Conservation (phyloP, 2,329 filamentous ascomycete genomes). For the Exophiala calicioides region DNA sequence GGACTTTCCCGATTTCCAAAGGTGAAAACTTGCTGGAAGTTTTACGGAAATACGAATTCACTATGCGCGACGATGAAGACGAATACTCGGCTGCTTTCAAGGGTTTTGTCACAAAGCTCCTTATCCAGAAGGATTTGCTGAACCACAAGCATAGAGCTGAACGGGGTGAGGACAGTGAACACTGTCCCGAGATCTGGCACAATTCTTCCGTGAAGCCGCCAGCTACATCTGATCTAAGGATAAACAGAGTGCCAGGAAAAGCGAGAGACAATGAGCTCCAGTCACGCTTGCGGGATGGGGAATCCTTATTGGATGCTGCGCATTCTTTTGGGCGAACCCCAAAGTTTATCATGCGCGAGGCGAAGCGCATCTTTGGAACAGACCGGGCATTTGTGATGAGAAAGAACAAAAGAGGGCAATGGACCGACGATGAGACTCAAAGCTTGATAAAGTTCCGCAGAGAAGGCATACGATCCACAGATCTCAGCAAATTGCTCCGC, state of each 20-base stretch:
- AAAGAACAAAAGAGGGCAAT: not conserved
- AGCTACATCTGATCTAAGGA: constrained; percentile 4
- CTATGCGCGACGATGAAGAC: constrained; percentile 6
- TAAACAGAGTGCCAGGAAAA: constrained; percentile 4
- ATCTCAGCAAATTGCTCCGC: not conserved
- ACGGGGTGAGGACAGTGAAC: constrained; percentile 5
- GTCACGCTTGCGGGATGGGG: constrained; percentile 5
- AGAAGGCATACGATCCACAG: not conserved
- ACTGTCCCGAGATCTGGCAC: not conserved
- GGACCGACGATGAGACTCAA: not conserved
- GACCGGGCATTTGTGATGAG: not conserved
- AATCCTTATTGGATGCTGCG: constrained; percentile 6
- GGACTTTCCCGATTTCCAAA: constrained; percentile 5
- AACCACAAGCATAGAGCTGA: constrained; percentile 5
- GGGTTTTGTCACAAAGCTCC: constrained; percentile 5
- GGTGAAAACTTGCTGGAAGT: constrained; percentile 6
- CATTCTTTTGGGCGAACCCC: not conserved
- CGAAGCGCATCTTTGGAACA: not conserved
- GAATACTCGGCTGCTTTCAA: constrained; percentile 7
- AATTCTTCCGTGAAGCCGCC: too few relatives aligned
- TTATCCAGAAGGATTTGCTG: constrained; percentile 5
- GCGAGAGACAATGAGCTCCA: constrained; percentile 8
- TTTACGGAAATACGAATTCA: constrained; percentile 5
- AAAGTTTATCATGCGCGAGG: not conserved
- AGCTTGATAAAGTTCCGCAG: not conserved